Percentiles rank a stretch among this genome's conserved stretches.
These are phyloP conservation scores for Amaranthus cruentus DNA, from an alignment of 148 eudicot genomes.

Conservation along the genomic window DNA sequence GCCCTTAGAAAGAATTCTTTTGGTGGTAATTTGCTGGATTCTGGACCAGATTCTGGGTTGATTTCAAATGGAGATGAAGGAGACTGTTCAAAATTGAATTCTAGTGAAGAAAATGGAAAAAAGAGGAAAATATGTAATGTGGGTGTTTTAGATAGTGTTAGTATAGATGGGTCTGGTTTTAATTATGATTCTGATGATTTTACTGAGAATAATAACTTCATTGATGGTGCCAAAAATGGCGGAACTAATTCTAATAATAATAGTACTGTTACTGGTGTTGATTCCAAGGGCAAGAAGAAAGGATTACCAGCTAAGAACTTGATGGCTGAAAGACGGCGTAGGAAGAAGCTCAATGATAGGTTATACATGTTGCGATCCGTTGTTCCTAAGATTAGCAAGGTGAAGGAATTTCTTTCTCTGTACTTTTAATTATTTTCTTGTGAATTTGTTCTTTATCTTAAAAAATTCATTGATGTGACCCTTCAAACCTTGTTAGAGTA, in stretches of 20 bases:
- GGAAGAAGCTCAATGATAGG: constrained; percentile 96
- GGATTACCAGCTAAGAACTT: constrained; percentile 88
- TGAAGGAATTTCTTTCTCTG: constrained; percentile 26
- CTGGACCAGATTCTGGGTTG: constrained; percentile 7
- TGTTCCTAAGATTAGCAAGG: constrained; percentile 98
- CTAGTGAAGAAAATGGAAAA: constrained; percentile 23
- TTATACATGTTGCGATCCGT: constrained; percentile 85
- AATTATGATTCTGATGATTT: constrained; percentile 86
- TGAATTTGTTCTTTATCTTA: constrained; percentile 9
- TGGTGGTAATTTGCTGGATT: constrained; percentile 28
- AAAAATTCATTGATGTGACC: too few relatives aligned
- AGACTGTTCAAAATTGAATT: constrained; percentile 13
- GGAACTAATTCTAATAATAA: constrained; percentile 52
- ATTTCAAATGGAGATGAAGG: constrained; percentile 23
- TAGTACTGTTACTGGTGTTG: constrained; percentile 36
- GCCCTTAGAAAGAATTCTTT: constrained; percentile 55
- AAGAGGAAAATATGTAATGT: constrained; percentile 40
- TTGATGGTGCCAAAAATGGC: constrained; percentile 41
- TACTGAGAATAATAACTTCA: constrained; percentile 28
- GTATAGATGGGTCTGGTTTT: constrained; percentile 64
- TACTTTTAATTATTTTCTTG: constrained; percentile 29
- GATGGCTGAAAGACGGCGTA: constrained; percentile 87
- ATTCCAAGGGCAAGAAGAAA: constrained; percentile 76
- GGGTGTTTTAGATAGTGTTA: constrained; percentile 47
- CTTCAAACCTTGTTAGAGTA: too few relatives aligned